Evolutionary conservation across 2,329 filamentous ascomycete species (phyloP).

Genomic region (Curvularia sp.): DNA sequence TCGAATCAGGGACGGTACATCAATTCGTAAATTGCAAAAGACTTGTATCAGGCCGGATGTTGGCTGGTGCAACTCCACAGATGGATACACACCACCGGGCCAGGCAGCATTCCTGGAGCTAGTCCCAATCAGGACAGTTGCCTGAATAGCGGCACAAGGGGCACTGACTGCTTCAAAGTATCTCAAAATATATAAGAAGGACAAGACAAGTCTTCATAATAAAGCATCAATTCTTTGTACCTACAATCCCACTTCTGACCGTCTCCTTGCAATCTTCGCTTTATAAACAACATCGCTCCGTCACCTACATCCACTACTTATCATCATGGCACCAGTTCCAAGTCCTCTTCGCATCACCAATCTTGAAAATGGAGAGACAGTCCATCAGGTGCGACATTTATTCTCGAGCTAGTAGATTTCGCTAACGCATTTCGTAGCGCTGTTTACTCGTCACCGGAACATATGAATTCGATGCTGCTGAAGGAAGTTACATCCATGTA

Average conservation of each 20-base stretch:
- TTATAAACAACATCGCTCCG: neutral
- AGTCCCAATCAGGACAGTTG: slow-evolving; percentile 6
- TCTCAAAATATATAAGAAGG: neutral
- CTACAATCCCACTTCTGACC: neutral
- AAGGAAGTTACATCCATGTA: slow-evolving; percentile 33
- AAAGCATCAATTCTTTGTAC: neutral
- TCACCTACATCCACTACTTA: neutral
- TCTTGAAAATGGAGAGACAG: slow-evolving; percentile 37
- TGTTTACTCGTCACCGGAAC: slow-evolving; percentile 43
- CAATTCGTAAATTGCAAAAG: too few species aligned
- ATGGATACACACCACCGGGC: neutral
- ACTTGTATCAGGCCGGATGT: neutral
- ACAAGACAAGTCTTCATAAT: neutral
- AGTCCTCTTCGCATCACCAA: slow-evolving; percentile 26
- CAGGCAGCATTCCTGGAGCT: slow-evolving; percentile 4
- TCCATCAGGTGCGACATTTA: slow-evolving; percentile 31
- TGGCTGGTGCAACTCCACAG: neutral
- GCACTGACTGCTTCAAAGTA: neutral
- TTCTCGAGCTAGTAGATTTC: too few species aligned
- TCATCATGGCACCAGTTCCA: slow-evolving; percentile 13
- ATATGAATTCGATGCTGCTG: slow-evolving; percentile 23
- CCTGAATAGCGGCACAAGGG: neutral
- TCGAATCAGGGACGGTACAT: neutral
- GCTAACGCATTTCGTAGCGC: slow-evolving; percentile 23
- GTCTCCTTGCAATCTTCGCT: neutral